Conservation (phyloP, 345 rosid species). For the Euphorbia peplus region DNA sequence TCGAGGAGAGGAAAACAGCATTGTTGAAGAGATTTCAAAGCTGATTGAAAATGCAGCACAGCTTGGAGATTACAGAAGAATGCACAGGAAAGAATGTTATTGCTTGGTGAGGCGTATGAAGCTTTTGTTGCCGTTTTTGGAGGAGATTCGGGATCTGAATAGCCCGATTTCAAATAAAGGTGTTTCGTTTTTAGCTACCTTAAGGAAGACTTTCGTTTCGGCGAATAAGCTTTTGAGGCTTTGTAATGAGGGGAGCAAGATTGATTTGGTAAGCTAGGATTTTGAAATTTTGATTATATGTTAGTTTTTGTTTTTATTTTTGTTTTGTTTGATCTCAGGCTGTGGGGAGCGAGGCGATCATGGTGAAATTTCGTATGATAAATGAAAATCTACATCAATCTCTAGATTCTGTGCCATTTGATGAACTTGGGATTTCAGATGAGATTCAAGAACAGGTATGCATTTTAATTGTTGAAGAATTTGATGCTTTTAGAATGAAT, state of each 20-base stretch:
- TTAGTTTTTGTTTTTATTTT: not conserved
- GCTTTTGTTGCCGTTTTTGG: slow-evolving; percentile 57
- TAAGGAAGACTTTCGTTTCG: slow-evolving; percentile 45
- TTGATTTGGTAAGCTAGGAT: slow-evolving; percentile 44
- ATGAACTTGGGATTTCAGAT: slow-evolving; percentile 52
- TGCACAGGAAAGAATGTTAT: slow-evolving; percentile 58
- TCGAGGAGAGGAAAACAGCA: slow-evolving; percentile 9
- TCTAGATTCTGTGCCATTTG: slow-evolving; percentile 39
- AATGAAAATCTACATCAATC: slow-evolving; percentile 46
- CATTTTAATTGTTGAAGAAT: no score
- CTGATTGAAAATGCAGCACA: slow-evolving; percentile 45
- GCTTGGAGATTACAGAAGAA: slow-evolving; percentile 46
- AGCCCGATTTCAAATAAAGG: slow-evolving; percentile 25
- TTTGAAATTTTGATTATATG: not conserved
- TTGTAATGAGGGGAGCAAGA: slow-evolving; percentile 82
- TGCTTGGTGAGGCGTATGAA: slow-evolving; percentile 62
- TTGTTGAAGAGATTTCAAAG: slow-evolving; percentile 36
- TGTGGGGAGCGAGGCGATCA: slow-evolving; percentile 50
- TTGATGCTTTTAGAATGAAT: no score
- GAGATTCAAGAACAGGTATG: slow-evolving; percentile 61
- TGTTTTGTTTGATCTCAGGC: slow-evolving; percentile 36
- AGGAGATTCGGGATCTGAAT: slow-evolving; percentile 46
- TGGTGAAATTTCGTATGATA: slow-evolving; percentile 43
- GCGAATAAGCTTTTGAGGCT: slow-evolving; percentile 46
- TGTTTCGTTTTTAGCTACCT: slow-evolving; percentile 21